These are phyloP conservation scores for Linanthus parryae DNA, from an alignment of 148 eudicot species.

Conservation along the genomic window DNA sequence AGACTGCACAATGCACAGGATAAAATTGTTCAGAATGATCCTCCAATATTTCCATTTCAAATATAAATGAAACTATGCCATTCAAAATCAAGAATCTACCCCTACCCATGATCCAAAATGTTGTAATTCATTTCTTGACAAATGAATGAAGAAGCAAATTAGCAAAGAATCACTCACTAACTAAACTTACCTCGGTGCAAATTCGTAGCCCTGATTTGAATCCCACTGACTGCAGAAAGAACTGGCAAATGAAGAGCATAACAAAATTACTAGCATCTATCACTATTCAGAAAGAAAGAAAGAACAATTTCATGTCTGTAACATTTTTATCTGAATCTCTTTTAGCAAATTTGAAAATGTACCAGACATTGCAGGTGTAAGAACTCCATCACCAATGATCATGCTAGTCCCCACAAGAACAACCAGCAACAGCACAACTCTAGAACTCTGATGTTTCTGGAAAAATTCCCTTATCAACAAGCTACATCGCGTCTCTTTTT, in stretches of 20 bases:
- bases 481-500: slow-evolving; percentile 22
- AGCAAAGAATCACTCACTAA: neutral
- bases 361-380: slow-evolving; percentile 57
- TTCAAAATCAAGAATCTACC: too few species aligned
- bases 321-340: too few species aligned
- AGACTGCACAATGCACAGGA: too few species aligned
- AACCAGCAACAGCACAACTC: slow-evolving; percentile 32
- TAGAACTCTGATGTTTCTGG: slow-evolving; percentile 27
- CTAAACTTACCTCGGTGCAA: slow-evolving; percentile 28
- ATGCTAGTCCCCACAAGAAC: slow-evolving; percentile 43
- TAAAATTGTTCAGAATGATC: too few species aligned
- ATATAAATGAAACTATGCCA: too few species aligned
- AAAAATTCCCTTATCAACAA: slow-evolving; percentile 25
- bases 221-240: slow-evolving; percentile 44
- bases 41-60: too few species aligned
- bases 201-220: slow-evolving; percentile 28
- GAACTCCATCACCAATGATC: slow-evolving; percentile 51
- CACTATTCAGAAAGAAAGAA: neutral
- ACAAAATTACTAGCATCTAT: neutral
- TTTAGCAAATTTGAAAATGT: too few species aligned
- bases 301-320: too few species aligned
- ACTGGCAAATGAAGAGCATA: slow-evolving; percentile 26
- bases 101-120: too few species aligned
- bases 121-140: too few species aligned
- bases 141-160: slow-evolving; percentile 2